Evolutionary conservation across 306 rosid genomes (phyloP), one percentile per base, ranked within the genome.

Genomic region (Citrullus amarus): DNA sequence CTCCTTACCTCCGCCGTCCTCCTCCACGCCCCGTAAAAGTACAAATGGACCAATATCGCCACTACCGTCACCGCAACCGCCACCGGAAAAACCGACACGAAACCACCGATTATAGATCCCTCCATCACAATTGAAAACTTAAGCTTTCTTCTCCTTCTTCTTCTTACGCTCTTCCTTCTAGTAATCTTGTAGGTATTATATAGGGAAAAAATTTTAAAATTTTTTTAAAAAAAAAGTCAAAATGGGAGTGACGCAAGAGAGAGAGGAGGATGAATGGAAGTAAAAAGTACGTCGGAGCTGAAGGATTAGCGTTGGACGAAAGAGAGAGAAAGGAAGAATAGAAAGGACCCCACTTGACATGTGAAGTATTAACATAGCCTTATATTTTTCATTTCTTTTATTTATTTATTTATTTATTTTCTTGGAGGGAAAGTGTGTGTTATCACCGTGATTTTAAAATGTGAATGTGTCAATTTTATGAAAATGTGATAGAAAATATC

Each of bases 1-100:
- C 85, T 83, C 51, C 93, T 86, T 16, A 89, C 74, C 83, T 79
- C 89, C 83, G 81, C 84, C 3, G 89, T 81, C 61, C 83, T 83
- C 14, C 79, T 61, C 97, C 92, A 90, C 44, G 76, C 46, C 2
- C 66, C 79, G 3, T 81, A 80, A 20, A 7, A 55, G 88, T 84
- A 91, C 41, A 81, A 43, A 79, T 83, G 82, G 9, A 85, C 3
- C 0, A 85, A 39, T 62, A 89, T 78, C 48, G 84, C 87, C 15
- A 86, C 32, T 55, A 88, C 70, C 46, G 48, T 15, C 15, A 81
- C 87, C 53, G 80, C 67, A 15, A 86, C 9, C 68, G 57, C 86
- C 28, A 83, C 6, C 46, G 85, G 79, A 58, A 72, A 78, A 79
- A 57, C 59, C 9, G 81, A 10, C 36, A 17, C 0, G 0, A 51